Conservation (phyloP, 352 stramenopile genomes). For the Pythium folliculosum region DNA sequence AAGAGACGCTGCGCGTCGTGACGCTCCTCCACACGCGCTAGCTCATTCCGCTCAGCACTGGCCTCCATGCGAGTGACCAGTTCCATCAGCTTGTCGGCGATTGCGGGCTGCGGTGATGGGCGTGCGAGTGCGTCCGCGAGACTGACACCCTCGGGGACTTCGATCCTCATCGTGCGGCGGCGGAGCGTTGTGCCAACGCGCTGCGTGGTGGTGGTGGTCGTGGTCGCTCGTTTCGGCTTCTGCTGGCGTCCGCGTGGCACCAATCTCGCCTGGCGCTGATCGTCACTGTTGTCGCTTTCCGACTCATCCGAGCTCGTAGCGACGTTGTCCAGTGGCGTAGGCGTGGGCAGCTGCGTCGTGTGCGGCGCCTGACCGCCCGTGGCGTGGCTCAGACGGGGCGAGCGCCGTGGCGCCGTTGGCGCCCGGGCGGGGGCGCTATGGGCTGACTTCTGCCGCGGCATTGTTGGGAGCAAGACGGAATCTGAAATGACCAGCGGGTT, state of each 20-base stretch:
- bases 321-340: not conserved
- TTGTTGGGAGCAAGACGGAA: not conserved
- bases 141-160: no score
- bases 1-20: not conserved
- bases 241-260: not conserved
- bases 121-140: no score
- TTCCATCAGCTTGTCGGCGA: not conserved
- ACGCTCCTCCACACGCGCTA: not conserved
- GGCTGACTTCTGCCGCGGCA: not conserved
- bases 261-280: not conserved
- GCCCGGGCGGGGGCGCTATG: no score
- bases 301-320: not conserved
- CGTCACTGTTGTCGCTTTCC: not conserved
- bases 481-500: no score
- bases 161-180: not conserved
- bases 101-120: not conserved
- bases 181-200: no score
- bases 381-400: not conserved
- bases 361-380: not conserved
- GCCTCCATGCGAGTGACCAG: not conserved
- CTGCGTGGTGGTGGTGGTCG: not conserved
- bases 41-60: not conserved
- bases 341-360: not conserved
- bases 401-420: not conserved
- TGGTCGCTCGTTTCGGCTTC: not conserved